Conservation (phyloP, 495 filamentous ascomycete species). For the Parachaetomium inaequale region DNA sequence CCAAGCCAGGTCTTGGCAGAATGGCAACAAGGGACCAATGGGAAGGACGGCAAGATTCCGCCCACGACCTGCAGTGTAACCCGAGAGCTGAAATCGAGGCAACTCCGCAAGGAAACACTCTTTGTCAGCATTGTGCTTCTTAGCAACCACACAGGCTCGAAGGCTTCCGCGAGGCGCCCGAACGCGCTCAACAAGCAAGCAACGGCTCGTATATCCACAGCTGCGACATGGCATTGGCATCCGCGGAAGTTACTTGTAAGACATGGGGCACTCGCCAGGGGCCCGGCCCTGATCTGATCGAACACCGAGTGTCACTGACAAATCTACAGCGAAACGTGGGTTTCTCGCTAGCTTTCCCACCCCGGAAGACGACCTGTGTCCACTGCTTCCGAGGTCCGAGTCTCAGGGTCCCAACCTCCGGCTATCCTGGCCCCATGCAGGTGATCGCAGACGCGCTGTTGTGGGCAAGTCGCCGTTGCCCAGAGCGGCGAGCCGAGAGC, state of each 20-base stretch:
- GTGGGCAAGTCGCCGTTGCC: constrained; percentile 14
- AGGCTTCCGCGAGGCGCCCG: neutral
- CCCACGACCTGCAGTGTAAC: neutral
- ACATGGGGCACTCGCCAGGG: neutral
- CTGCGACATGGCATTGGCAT: neutral
- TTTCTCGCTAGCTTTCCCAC: neutral
- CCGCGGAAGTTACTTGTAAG: neutral
- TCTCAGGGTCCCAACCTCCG: constrained; percentile 18
- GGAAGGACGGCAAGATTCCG: neutral
- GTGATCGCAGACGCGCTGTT: constrained; percentile 28
- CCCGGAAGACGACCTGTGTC: neutral
- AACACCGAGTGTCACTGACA: neutral
- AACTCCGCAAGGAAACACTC: neutral
- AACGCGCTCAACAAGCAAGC: neutral
- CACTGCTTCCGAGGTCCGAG: neutral
- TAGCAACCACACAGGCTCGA: neutral
- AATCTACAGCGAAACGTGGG: neutral
- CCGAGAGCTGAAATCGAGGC: neutral
- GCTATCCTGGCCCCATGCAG: constrained; percentile 33
- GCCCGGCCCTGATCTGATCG: neutral
- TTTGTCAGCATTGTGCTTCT: constrained; percentile 3
- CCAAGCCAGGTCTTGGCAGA: neutral
- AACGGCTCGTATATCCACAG: neutral
- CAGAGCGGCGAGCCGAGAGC: neutral
- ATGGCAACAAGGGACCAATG: neutral